phyloP scores from a whole-genome alignment of 23 red algal species.

The Gracilaria domingensis region DNA sequence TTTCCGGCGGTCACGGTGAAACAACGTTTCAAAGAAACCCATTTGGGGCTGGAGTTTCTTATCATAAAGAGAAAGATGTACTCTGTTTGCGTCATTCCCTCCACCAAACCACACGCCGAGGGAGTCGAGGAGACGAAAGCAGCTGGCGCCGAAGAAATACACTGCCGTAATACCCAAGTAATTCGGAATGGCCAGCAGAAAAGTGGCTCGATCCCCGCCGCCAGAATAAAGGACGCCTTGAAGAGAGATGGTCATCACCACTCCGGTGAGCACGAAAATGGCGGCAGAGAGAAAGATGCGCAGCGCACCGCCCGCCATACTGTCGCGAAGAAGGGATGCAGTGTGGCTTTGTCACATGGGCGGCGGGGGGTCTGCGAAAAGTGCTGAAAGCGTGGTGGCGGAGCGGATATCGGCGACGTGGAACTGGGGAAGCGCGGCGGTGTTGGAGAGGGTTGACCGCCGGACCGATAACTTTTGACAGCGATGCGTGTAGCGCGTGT shows the following conservation, averaged over 20 bases:
- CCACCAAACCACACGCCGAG: slow-evolving; percentile 69
- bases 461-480: slow-evolving; percentile 2
- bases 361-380: neutral
- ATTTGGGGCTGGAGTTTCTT: slow-evolving; percentile 25
- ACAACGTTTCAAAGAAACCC: slow-evolving; percentile 49
- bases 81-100: slow-evolving; percentile 60
- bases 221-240: slow-evolving; percentile 85
- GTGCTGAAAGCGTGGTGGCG: neutral
- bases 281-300: slow-evolving; percentile 65
- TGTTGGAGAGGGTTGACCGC: neutral
- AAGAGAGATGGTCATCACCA: slow-evolving; percentile 76
- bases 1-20: slow-evolving; percentile 80
- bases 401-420: slow-evolving; percentile 18
- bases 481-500: neutral
- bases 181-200: slow-evolving; percentile 85
- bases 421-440: neutral
- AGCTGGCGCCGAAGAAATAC: slow-evolving; percentile 60
- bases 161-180: slow-evolving; percentile 77
- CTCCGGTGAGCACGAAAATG: slow-evolving; percentile 78
- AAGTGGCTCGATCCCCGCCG: slow-evolving; percentile 79
- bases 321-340: slow-evolving; percentile 16
- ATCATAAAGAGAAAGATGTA: slow-evolving; percentile 47
- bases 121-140: slow-evolving; percentile 67
- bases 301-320: slow-evolving; percentile 63
- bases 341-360: slow-evolving; percentile 2